Evolutionary conservation across 2,329 filamentous ascomycete genomes (phyloP).

Genomic region (Curvularia sp.): DNA sequence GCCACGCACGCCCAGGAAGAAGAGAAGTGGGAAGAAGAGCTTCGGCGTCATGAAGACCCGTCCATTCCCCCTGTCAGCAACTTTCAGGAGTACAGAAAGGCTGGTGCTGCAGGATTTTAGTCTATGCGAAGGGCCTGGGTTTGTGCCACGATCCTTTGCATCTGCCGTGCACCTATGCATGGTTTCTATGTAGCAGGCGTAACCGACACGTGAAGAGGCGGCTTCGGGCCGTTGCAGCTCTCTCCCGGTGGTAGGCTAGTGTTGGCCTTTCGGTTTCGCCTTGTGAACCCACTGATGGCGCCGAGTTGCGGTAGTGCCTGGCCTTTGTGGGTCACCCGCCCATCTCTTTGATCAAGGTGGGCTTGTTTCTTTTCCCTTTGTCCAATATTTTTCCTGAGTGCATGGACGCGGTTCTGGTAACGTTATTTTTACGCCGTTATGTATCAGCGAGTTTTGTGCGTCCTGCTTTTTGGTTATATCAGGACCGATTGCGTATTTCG

Average conservation of each 20-base stretch:
- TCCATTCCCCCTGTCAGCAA: slow-evolving; percentile 34
- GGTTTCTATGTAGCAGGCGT: slow-evolving; percentile 6
- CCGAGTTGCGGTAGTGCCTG: neutral
- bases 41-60: slow-evolving; percentile 39
- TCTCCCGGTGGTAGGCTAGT: neutral
- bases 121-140: slow-evolving; percentile 9
- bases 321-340: neutral
- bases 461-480: neutral
- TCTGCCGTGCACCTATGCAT: slow-evolving; percentile 1
- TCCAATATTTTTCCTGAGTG: neutral
- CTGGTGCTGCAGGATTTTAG: slow-evolving; percentile 41
- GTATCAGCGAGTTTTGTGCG: neutral
- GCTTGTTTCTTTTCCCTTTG: neutral
- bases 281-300: neutral
- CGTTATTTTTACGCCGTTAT: neutral
- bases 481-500: neutral
- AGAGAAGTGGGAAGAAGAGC: slow-evolving; percentile 54
- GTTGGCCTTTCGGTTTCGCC: neutral
- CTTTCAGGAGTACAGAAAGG: slow-evolving; percentile 58
- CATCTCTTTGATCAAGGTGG: neutral
- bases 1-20: slow-evolving; percentile 53
- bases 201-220: slow-evolving; percentile 7
- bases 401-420: neutral
- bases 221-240: slow-evolving; percentile 26
- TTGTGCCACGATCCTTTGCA: slow-evolving; percentile 8